Base-by-base conservation (phyloP, 805 yeast species). In the Zygosaccharomyces gambellarensis region DNA sequence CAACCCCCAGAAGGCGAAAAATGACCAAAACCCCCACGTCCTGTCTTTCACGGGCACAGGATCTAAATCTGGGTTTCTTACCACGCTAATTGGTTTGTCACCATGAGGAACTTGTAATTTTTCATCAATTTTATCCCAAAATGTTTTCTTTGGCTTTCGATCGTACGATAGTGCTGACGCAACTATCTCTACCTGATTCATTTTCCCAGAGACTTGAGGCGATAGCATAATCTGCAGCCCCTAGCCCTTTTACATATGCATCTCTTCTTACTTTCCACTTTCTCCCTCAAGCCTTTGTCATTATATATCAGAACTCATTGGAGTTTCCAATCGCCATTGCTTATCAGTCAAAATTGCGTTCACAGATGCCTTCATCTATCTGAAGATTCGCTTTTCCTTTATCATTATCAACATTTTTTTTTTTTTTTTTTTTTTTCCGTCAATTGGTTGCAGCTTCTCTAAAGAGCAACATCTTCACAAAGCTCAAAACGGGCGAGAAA, bases 61-160 rank as follows among this genome's bases (percentile, higher is more conserved):
- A 34, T 70, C 71, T 39, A 71, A 50, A 54, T 72, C 77, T 40
- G 64, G 61, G 49, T 71, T 72, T 21, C 73, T 66, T 46, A 67
- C 49, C n/a, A 56, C 48, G 29, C 68, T 68, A 10, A 65, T 57
- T 7, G 59, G 60, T 19, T 59, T 57, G 19, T 51, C 62, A 41
- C 61, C 65, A 36, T 60, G 57, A 22, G 71, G 65, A 14, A 61
- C 62, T 42, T 64, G 58, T 41, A 66, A 47, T 45, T 48, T 54
- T 22, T 41, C 45, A 50, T 55, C 46, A 47, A 50, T 21, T 41
- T 28, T 25, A 19, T 19, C 45, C 45, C 45, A 42, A 17, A 17
- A 4, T 25, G 45, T 28, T 10, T 12, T 29, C 25, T 19, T 14
- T 10, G 45, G 36, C 17, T 11, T n/a, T 8, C 22, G n/a, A 2